Evolutionary conservation across 75 land plant genomes (phyloP).

Genomic region (Pinus tabuliformis): DNA sequence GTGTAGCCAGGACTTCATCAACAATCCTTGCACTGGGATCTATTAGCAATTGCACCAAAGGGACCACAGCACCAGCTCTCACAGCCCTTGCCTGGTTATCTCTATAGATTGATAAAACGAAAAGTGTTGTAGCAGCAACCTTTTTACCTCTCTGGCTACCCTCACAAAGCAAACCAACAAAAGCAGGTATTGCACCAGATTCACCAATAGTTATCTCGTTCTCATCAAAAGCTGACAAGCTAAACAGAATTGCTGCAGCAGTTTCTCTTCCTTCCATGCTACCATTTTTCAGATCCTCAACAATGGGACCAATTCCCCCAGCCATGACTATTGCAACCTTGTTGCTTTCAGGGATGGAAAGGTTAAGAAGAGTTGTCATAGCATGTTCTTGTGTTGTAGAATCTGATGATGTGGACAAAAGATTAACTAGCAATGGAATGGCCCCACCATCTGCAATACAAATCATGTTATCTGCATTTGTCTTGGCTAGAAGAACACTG

Average conservation of each 20-base stretch:
- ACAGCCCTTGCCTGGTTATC: slow-evolving; percentile 45
- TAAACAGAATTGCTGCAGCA: slow-evolving; percentile 91
- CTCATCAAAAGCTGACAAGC: slow-evolving; percentile 74
- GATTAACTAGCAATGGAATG: slow-evolving; percentile 66
- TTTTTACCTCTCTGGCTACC: slow-evolving; percentile 38
- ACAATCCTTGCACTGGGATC: slow-evolving; percentile 30
- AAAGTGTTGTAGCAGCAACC: slow-evolving; percentile 39
- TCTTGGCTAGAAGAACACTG: slow-evolving; percentile 72
- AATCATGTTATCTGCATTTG: slow-evolving; percentile 69
- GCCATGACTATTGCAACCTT: slow-evolving; percentile 64
- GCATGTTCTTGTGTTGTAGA: slow-evolving; percentile 79
- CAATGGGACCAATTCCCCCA: slow-evolving; percentile 73
- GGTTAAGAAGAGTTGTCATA: slow-evolving; percentile 80
- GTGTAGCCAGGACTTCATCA: slow-evolving; percentile 42
- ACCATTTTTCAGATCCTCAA: slow-evolving; percentile 67
- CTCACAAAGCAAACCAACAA: slow-evolving; percentile 26
- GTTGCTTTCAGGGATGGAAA: slow-evolving; percentile 80
- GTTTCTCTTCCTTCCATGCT: slow-evolving; percentile 88
- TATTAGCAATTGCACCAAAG: slow-evolving; percentile 22
- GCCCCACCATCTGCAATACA: slow-evolving; percentile 85
- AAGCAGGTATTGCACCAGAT: slow-evolving; percentile 67
- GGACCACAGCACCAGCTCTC: slow-evolving; percentile 27
- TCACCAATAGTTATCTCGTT: slow-evolving; percentile 82
- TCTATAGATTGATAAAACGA: slow-evolving; percentile 37
- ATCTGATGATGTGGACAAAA: slow-evolving; percentile 53